These are phyloP conservation scores for Limnomonas spitsbergensis DNA, from an alignment of 139 green algal genomes.

Conservation along the genomic window DNA sequence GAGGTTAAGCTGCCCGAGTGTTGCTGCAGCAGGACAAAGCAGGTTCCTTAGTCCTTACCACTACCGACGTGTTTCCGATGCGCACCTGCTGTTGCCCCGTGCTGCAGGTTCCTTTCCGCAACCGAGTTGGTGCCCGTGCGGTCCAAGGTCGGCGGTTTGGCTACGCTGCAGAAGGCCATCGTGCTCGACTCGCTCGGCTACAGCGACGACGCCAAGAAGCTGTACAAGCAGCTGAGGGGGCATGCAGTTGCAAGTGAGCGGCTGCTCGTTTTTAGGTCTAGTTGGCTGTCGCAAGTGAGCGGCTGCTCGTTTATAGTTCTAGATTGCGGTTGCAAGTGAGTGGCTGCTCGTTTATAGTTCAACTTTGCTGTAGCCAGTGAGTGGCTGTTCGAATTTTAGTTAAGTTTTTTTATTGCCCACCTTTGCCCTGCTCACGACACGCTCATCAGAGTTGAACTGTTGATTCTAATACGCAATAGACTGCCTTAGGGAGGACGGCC, in stretches of 20 bases:
- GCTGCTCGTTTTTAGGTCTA: not conserved
- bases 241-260: constrained; percentile 20
- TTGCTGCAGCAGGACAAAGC: too few species aligned
- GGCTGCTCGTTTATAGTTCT: too few species aligned
- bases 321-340: constrained; percentile 16
- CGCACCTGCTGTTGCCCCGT: too few species aligned
- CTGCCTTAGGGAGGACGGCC: too few species aligned
- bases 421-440: too few species aligned
- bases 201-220: constrained; percentile 27
- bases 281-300: too few species aligned
- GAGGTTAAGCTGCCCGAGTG: too few species aligned
- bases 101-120: constrained; percentile 4
- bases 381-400: too few species aligned
- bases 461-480: too few species aligned
- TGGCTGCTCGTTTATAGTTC: not conserved
- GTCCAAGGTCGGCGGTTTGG: constrained; percentile 7
- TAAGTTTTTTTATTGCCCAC: not conserved
- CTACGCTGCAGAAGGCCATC: constrained; percentile 24
- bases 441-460: not conserved
- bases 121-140: constrained; percentile 1
- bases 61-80: too few species aligned
- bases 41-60: too few species aligned
- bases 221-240: constrained; percentile 22
- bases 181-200: constrained; percentile 23
- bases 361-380: too few species aligned